A percentile compares a stretch with the other conserved stretches of the same genome.
Conservation (phyloP, 2,329 filamentous ascomycete species). For the Drechmeria coniospora region DNA sequence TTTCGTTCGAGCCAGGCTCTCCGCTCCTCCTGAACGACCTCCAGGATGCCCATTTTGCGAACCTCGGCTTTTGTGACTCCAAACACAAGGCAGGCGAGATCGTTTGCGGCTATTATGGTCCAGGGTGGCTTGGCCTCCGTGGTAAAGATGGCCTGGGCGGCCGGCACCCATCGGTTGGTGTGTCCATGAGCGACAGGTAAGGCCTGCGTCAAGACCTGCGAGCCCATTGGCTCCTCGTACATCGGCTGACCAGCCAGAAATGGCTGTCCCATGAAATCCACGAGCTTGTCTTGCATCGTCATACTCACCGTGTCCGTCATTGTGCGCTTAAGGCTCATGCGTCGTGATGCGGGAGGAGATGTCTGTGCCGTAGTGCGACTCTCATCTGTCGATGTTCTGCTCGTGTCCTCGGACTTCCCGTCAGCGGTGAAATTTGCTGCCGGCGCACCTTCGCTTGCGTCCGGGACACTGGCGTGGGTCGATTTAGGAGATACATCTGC, state of each 20-base stretch:
- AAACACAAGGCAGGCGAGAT: conserved; percentile 92
- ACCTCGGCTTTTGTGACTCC: conserved; percentile 96
- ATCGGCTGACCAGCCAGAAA: conserved; percentile 38
- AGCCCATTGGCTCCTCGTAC: conserved; percentile 22
- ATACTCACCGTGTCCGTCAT: conserved; percentile 69
- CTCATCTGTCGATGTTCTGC: conserved; percentile 39
- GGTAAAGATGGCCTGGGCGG: conserved; percentile 91
- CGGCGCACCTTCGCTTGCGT: conserved; percentile 1
- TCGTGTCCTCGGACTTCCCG: conserved; percentile 31
- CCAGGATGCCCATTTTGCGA: conserved; percentile 82
- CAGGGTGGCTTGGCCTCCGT: conserved; percentile 83
- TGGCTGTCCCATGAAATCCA: conserved; percentile 73
- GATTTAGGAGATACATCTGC: conserved; percentile 9
- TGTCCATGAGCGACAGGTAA: conserved; percentile 62
- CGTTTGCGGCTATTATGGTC: conserved; percentile 93
- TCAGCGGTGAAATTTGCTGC: conserved; percentile 7
- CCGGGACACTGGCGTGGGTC: conserved; percentile 5
- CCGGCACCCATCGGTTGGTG: conserved; percentile 76
- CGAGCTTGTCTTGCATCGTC: conserved; percentile 64
- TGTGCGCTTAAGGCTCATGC: conserved; percentile 64
- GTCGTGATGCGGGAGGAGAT: conserved; percentile 40
- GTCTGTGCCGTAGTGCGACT: conserved; percentile 35
- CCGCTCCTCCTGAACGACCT: conserved; percentile 83
- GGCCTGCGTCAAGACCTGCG: conserved; percentile 26
- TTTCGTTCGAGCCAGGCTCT: conserved; percentile 82